Percentiles rank a stretch among this genome's conserved stretches.
Evolutionary conservation across 805 yeast genomes (phyloP).

Genomic region (Candida piceae): DNA sequence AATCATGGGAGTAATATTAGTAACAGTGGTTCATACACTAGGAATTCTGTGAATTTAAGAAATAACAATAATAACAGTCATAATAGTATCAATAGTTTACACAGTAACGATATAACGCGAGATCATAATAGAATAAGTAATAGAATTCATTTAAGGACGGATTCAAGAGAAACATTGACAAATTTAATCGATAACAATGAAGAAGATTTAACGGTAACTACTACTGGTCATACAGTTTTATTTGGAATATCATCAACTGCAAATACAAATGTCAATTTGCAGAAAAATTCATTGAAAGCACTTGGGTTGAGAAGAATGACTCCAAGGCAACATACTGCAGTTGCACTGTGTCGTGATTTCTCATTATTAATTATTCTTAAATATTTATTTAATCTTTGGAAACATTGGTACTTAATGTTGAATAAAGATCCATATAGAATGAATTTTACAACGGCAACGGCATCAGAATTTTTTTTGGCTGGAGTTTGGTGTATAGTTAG

Average conservation of each 20-base stretch:
- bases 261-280: conserved; percentile 21
- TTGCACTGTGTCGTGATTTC: conserved; percentile 75
- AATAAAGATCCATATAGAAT: conserved; percentile 18
- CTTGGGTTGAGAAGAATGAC: conserved; percentile 68
- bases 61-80: neutral
- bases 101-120: too few species aligned
- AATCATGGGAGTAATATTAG: neutral
- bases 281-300: conserved; percentile 40
- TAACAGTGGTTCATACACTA: neutral
- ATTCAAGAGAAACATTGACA: conserved; percentile 7
- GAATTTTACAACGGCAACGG: conserved; percentile 50
- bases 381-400: conserved; percentile 22
- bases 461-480: conserved; percentile 75
- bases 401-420: conserved; percentile 22
- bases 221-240: conserved; percentile 15
- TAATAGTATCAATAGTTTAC: neutral
- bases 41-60: too few species aligned
- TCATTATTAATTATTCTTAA: conserved; percentile 41
- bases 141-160: conserved; percentile 6
- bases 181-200: conserved; percentile 13
- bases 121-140: neutral
- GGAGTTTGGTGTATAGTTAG: conserved; percentile 93
- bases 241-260: conserved; percentile 26
- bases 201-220: too few species aligned
- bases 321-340: conserved; percentile 68